Evolutionary conservation across 371 early-diverging fungal species (phyloP).

Genomic region (Blakeslea trispora): DNA sequence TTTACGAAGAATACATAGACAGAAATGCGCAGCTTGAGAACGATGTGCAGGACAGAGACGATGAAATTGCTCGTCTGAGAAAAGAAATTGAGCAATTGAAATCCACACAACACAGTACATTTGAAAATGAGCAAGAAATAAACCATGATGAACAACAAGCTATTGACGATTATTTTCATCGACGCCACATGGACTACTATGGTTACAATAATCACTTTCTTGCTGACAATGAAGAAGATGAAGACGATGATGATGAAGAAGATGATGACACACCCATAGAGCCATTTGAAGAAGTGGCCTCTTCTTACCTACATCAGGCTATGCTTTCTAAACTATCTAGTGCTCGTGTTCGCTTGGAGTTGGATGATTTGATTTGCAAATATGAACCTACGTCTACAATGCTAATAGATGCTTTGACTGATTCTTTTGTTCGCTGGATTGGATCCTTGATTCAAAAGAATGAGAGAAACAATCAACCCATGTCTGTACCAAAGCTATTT

Average conservation of each 20-base stretch:
- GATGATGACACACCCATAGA: conserved; percentile 24
- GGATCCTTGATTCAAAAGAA: conserved; percentile 9
- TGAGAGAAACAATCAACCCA: conserved; percentile 3
- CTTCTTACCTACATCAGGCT: conserved; percentile 59
- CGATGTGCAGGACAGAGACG: conserved; percentile 32
- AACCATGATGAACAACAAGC: background rate
- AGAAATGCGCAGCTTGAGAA: conserved; percentile 32
- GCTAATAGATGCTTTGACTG: conserved; percentile 40
- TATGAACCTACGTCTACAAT: conserved; percentile 52
- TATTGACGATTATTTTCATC: conserved; percentile 6
- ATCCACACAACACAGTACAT: conserved; percentile 1
- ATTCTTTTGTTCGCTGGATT: conserved; percentile 45
- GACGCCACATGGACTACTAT: conserved; percentile 12
- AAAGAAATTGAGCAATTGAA: conserved; percentile 30
- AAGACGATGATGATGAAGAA: conserved; percentile 27
- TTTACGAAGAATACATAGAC: conserved; percentile 33
- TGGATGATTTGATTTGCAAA: conserved; percentile 61
- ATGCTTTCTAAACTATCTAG: conserved; percentile 54
- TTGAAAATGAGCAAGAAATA: conserved; percentile 16
- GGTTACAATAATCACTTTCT: background rate
- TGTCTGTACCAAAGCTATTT: conserved; percentile 14
- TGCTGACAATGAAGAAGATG: conserved; percentile 4
- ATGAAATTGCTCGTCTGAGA: conserved; percentile 32
- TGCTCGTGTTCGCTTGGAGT: conserved; percentile 55
- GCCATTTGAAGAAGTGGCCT: conserved; percentile 48